These are phyloP conservation scores for Lachnellula hyalina DNA, from an alignment of 2,329 filamentous ascomycete genomes.

Conservation along the genomic window DNA sequence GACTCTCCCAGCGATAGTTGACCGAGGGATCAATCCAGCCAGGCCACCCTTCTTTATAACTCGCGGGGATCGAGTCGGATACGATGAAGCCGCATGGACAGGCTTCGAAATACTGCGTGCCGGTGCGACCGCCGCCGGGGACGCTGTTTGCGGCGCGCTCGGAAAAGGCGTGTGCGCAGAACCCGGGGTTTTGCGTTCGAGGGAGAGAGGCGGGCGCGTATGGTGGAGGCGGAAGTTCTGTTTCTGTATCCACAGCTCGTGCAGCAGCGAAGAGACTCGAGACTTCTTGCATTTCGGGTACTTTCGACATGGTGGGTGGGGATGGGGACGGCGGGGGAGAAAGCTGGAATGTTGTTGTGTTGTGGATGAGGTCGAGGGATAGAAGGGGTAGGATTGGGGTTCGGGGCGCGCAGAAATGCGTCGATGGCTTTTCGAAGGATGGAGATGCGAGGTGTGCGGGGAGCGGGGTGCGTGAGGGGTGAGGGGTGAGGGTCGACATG, in stretches of 20 bases:
- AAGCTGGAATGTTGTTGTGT: background rate
- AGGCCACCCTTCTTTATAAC: slow-evolving; percentile 19
- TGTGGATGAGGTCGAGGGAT: background rate
- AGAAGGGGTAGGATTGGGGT: background rate
- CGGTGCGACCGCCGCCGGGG: slow-evolving; percentile 20
- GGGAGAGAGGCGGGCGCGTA: background rate
- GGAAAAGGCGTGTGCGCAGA: slow-evolving; percentile 21
- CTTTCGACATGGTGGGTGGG: background rate
- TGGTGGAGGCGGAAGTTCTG: slow-evolving; percentile 7
- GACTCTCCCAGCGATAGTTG: slow-evolving; percentile 26
- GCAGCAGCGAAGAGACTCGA: background rate
- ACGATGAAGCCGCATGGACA: slow-evolving; percentile 19
- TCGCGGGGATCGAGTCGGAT: slow-evolving; percentile 13
- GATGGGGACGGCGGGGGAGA: background rate
- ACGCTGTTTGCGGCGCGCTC: slow-evolving; percentile 20
- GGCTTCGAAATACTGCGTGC: slow-evolving; percentile 18
- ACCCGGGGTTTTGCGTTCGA: slow-evolving; percentile 20
- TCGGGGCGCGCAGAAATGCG: background rate
- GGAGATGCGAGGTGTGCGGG: background rate
- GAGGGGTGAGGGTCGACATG: background rate
- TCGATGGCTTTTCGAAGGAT: background rate
- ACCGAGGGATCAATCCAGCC: slow-evolving; percentile 24
- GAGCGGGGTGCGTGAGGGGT: background rate
- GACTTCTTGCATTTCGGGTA: background rate
- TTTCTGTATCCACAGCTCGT: too few species aligned